phyloP scores from a whole-genome alignment of 805 yeast species.

The Scheffersomyces coipomensis region DNA sequence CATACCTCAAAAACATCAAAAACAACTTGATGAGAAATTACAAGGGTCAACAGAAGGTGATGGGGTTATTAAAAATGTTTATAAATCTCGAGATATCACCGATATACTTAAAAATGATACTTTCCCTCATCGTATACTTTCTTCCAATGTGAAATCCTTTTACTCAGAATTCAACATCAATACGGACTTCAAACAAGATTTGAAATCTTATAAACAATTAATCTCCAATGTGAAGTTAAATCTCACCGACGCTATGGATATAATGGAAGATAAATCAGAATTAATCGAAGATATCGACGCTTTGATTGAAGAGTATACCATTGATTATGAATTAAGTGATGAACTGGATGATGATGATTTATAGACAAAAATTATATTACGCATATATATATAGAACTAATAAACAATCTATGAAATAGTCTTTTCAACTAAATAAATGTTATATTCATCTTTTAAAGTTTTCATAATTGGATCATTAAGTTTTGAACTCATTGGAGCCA shows the following conservation, averaged over 20 bases:
- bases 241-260: slow-evolving; percentile 10
- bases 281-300: slow-evolving; percentile 32
- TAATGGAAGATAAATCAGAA: slow-evolving; percentile 33
- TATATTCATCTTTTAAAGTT: slow-evolving; percentile 85
- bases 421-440: slow-evolving; percentile 86
- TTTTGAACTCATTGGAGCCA: slow-evolving; percentile 91
- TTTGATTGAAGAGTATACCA: slow-evolving; percentile 29
- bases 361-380: background rate
- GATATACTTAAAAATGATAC: slow-evolving; percentile 25
- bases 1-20: slow-evolving; percentile 2
- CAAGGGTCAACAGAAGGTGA: background rate
- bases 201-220: slow-evolving; percentile 26
- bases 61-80: slow-evolving; percentile 5
- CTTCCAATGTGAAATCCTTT: slow-evolving; percentile 2
- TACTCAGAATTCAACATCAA: slow-evolving; percentile 24
- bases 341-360: slow-evolving; percentile 13
- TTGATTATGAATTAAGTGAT: slow-evolving; percentile 31
- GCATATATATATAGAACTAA: background rate
- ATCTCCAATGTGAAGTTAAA: slow-evolving; percentile 13
- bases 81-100: slow-evolving; percentile 10
- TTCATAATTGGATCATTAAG: slow-evolving; percentile 89
- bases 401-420: slow-evolving; percentile 42
- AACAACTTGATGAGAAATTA: slow-evolving; percentile 1
- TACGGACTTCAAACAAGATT: slow-evolving; percentile 18
- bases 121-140: slow-evolving; percentile 22